Percentiles rank a stretch among this genome's conserved stretches.
Evolutionary conservation across 306 rosid species (phyloP).

Genomic region (Hylodesmum podocarpum): DNA sequence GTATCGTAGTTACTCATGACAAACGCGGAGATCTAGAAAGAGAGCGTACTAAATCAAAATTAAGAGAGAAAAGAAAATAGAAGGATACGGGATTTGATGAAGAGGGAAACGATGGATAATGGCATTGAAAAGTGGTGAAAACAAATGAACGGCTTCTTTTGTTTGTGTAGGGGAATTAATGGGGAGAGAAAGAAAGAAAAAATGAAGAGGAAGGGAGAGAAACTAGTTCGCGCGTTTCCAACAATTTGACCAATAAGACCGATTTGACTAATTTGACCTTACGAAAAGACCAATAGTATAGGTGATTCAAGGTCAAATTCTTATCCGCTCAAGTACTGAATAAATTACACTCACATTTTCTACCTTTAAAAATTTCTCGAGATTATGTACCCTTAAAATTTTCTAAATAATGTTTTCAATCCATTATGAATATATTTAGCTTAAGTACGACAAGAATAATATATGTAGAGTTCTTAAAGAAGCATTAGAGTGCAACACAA

Average conservation of each 20-base stretch:
- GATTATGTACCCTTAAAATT: too few relatives aligned
- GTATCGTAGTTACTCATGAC: constrained; percentile 57
- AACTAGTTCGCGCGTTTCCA: background rate
- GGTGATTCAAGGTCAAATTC: too few relatives aligned
- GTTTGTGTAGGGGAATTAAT: background rate
- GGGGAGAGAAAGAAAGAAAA: constrained; percentile 16
- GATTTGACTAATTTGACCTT: too few relatives aligned
- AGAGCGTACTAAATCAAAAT: background rate
- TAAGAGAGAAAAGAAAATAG: background rate
- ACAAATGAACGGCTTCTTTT: constrained; percentile 22
- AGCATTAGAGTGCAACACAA: too few relatives aligned
- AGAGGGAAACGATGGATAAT: background rate
- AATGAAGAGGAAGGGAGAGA: background rate
- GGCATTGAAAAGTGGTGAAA: background rate
- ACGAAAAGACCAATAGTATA: background rate
- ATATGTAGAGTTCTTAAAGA: too few relatives aligned
- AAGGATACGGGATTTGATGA: background rate
- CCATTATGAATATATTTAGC: too few relatives aligned
- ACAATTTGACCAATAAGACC: too few relatives aligned
- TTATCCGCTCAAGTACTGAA: too few relatives aligned
- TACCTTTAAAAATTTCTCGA: too few relatives aligned
- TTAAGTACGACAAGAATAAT: too few relatives aligned
- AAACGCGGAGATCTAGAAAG: constrained; percentile 35
- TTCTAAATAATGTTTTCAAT: too few relatives aligned
- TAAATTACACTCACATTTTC: too few relatives aligned